These are phyloP conservation scores for Cornus controversa DNA, from an alignment of 148 eudicot species.

Conservation along the genomic window DNA sequence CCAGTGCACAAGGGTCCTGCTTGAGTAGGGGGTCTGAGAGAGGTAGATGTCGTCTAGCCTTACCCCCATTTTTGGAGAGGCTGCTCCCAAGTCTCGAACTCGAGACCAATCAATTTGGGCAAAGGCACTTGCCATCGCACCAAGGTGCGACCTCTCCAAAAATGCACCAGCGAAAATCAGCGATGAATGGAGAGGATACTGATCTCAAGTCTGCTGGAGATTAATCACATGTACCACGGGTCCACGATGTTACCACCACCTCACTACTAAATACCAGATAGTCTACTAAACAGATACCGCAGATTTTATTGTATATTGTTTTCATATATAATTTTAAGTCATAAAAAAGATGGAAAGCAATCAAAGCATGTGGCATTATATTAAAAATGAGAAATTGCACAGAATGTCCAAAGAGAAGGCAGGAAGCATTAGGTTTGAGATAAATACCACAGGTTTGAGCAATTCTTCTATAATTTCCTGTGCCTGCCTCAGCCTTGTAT, in stretches of 20 bases:
- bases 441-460: constrained; percentile 93
- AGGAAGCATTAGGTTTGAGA: constrained; percentile 14
- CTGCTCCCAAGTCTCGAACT: no score
- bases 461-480: constrained; percentile 86
- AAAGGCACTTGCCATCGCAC: no score
- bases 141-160: no score
- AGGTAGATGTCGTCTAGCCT: no score
- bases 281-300: background rate
- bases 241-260: background rate
- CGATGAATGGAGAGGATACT: no score
- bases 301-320: background rate
- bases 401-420: background rate
- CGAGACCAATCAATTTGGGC: no score
- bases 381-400: background rate
- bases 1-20: no score
- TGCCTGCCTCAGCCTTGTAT: constrained; percentile 80
- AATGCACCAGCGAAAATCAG: no score
- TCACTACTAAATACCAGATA: background rate
- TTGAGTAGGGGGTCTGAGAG: no score
- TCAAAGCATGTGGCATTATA: background rate
- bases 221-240: background rate
- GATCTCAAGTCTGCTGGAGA: no score
- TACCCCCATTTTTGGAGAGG: no score
- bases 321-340: background rate
- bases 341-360: background rate